phyloP scores from a whole-genome alignment of 306 rosid genomes.

The Potentilla sterilis region DNA sequence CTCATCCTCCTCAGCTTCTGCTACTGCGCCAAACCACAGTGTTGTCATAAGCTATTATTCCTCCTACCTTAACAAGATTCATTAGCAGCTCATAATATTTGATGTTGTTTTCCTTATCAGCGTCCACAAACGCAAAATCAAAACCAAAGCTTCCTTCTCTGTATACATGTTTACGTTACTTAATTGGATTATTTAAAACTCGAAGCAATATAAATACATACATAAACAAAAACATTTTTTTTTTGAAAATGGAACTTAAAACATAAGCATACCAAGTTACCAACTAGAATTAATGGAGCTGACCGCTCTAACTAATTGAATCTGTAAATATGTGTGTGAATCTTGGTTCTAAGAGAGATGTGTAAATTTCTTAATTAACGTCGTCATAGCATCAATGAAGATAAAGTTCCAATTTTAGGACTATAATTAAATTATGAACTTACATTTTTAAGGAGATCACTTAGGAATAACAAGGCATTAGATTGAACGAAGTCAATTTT shows the following conservation, averaged over 20 bases:
- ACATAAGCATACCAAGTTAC: too few species aligned
- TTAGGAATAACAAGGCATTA: slow-evolving; percentile 33
- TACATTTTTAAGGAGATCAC: slow-evolving; percentile 39
- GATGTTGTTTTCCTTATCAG: slow-evolving; percentile 34
- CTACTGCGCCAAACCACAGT: slow-evolving; percentile 63
- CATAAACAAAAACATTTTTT: neutral
- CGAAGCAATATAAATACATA: neutral
- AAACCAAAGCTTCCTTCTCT: slow-evolving; percentile 34
- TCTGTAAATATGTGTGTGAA: too few species aligned
- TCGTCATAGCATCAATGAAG: neutral
- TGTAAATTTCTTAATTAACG: neutral
- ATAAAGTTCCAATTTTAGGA: neutral
- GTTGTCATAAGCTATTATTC: slow-evolving; percentile 58
- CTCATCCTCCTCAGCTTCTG: slow-evolving; percentile 22
- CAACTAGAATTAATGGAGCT: too few species aligned
- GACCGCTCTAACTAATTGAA: neutral
- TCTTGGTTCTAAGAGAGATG: too few species aligned
- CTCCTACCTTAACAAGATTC: slow-evolving; percentile 52
- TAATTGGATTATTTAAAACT: neutral
- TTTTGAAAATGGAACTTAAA: too few species aligned
- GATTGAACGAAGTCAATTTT: slow-evolving; percentile 53
- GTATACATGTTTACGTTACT: neutral
- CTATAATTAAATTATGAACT: neutral
- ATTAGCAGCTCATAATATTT: slow-evolving; percentile 49
- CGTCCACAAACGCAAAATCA: slow-evolving; percentile 66